Percentiles rank a stretch among this genome's conserved stretches.
Evolutionary conservation across 192 early-diverging fungal genomes (phyloP).

Genomic region (Backusella parvicylindrica): DNA sequence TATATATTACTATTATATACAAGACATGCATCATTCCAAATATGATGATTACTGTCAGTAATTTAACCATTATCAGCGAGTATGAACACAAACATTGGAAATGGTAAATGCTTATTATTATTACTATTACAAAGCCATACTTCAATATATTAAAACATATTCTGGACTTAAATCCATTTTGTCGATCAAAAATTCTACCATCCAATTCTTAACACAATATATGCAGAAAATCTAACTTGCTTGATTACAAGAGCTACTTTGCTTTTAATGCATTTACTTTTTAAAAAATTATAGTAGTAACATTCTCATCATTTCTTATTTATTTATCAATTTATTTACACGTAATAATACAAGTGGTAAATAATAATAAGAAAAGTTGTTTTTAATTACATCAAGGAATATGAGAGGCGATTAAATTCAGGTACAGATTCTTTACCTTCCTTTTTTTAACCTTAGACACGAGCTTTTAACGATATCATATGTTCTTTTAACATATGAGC

Average conservation of each 20-base stretch:
- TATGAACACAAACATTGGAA: neutral
- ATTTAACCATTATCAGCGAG: neutral
- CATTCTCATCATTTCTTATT: too few relatives aligned
- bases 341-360: too few relatives aligned
- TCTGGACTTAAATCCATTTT: neutral
- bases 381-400: too few relatives aligned
- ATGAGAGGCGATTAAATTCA: neutral
- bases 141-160: neutral
- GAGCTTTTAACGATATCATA: neutral
- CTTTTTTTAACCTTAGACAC: neutral
- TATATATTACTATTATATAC: neutral
- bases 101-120: neutral
- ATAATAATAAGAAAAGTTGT: too few relatives aligned
- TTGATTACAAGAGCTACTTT: neutral
- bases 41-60: neutral
- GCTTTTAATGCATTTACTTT: neutral
- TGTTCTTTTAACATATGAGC: neutral
- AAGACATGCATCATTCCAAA: neutral
- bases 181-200: neutral
- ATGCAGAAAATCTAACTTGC: neutral
- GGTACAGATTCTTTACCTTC: neutral
- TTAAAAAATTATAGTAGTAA: too few relatives aligned
- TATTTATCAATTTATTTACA: too few relatives aligned
- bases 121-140: neutral
- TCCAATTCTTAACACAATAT: neutral